Base-by-base conservation (phyloP, 768 basidiomycete genomes). In the Scleroderma bovista region DNA sequence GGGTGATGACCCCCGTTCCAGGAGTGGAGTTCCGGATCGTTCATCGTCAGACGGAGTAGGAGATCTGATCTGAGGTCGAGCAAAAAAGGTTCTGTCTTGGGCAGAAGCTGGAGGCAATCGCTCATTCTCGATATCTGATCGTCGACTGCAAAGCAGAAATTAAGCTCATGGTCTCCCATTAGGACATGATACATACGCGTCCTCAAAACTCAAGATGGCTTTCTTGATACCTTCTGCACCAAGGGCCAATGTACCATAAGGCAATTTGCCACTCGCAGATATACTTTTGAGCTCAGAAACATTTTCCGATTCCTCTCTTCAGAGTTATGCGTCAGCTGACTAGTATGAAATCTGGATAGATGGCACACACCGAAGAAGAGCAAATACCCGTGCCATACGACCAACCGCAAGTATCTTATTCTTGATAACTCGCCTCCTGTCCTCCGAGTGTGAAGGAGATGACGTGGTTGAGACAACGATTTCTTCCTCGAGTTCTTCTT, bases 401-500 rank as follows among this genome's bases (percentile, higher is more conserved):
- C 84, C 84, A 44, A 86, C 78, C 6, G 80, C 81, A 52, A 84
- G 69, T 52, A 87, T 86, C 69, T 86, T 86, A 70, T 79, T 81
- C 69, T 81, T 84, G 73, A 87, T 85, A 50, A 77, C 72, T 48
- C 79, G 66, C 46, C 78, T 67, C 10, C 81, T 70, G 38, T 58
- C 71, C 51, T 54, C 59, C 51, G 46, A 65, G 53, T 55, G 67
- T 39, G 55, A 61, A 33, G 37, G 46, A 31, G 44, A 42, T n/a
- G 44, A 46, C 51, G 16, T 37, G 56, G 51, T 44, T 36, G 75
- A 72, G 8, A 73, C 73, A 36, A 74, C 60, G 48, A 73, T 53
- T 38, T 80, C 79, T 63, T 94, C 91, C 57, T 93, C 91, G 24
- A 99, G 80, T 68, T 97, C 95, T 62, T 96, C 93, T 68, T 93